Evolutionary conservation across 768 basidiomycete species (phyloP), one percentile per base, ranked within the genome.

Genomic region (Clitopilus passeckerianus): DNA sequence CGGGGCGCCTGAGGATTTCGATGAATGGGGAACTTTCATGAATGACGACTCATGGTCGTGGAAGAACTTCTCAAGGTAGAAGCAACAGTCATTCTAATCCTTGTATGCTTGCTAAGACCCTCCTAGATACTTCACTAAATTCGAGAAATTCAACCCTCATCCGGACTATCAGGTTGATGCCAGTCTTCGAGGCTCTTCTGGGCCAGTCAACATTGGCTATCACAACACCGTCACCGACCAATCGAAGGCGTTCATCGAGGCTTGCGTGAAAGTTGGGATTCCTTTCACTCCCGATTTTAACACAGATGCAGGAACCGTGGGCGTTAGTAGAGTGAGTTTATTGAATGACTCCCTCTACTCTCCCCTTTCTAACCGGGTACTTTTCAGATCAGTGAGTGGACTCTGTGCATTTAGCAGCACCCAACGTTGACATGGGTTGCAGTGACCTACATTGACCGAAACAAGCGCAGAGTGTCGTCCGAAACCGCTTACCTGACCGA

Each of bases 1-100:
- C 54, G 87, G 87, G 5, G 80, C 86, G 7, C 85, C 88, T 2
- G 81, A 83, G 1, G 89, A 91, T 66, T 90, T 84, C 63, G 86
- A 90, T 63, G 78, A 89, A 67, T 89, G 86, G 81, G 85, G 83
- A 0, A 58, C 68, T 0, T 72, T 83, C 23, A 77, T 76, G 12
- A 81, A 77, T 5, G 85, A 88, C 52, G 72, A 80, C 15, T 80
- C 80, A 8, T 91, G 86, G 86, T 71, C 81, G n/a, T 86, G 78
- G 76, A 75, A 80, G 57, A 77, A 83, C 54, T 73, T 90, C 58
- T 70, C 74, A 54, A 65, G 72, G 85, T 84, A 62, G 37, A 69
- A 61, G 16, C n/a, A 4, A 12, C 6, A 22, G 34, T 44, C 27
- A 35, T 54, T 5, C 30, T 18, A 2, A 33, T 7, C 18, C n/a